Evolutionary conservation across 345 rosid genomes (phyloP).

Genomic region (Eucalyptus regnans): DNA sequence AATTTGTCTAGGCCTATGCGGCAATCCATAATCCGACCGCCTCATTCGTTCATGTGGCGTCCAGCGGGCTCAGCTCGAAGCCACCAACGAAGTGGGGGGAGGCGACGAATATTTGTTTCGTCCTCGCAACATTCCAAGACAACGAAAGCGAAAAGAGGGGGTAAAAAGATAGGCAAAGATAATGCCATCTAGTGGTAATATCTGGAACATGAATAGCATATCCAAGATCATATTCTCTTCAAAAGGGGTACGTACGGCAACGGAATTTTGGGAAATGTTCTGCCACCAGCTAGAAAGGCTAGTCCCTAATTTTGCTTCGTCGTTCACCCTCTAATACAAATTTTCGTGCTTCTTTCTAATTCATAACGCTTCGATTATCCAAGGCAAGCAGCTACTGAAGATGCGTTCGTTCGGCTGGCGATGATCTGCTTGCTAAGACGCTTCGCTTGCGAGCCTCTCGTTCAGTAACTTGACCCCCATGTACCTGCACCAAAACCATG

Average conservation of each 20-base stretch:
- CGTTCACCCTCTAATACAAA: not conserved
- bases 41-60: not conserved
- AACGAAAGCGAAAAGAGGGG: not conserved
- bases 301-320: not conserved
- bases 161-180: not conserved
- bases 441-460: slow-evolving; percentile 20
- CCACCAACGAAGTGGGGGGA: not conserved
- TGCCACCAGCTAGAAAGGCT: not conserved
- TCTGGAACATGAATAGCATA: not conserved
- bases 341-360: not conserved
- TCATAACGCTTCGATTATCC: not conserved
- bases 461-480: slow-evolving; percentile 39
- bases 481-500: slow-evolving; percentile 26
- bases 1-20: not conserved
- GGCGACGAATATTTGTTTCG: not conserved
- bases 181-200: not conserved
- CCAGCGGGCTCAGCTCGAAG: not conserved
- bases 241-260: not conserved
- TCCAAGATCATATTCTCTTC: not conserved
- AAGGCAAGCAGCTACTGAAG: not conserved
- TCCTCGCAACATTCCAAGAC: not conserved
- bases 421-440: not conserved
- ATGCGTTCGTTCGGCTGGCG: not conserved
- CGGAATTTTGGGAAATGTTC: not conserved
- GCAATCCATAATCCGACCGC: not conserved